Evolutionary conservation across 768 basidiomycete genomes (phyloP), one percentile per base, ranked within the genome.

Genomic region (Dacryopinax primogenitus): DNA sequence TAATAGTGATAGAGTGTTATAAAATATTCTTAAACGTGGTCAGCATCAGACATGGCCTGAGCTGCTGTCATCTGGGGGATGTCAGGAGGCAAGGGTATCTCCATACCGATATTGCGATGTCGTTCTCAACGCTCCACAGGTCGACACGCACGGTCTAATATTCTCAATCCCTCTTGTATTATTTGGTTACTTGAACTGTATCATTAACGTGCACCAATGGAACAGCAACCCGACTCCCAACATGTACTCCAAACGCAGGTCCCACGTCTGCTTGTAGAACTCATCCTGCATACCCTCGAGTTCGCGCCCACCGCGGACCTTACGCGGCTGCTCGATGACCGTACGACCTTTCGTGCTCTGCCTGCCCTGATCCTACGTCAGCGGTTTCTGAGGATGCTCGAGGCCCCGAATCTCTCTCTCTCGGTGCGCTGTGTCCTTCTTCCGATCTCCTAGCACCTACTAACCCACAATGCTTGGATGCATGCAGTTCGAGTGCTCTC

Each of bases 401-500:
- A 58, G 13, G 51, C 26, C 51, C 51, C 51, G 51, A 58, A 18
- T 9, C 15, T 58, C 4, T 26, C 51, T 21, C 51, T 58, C 30
- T 58, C 11, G 4, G 51, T 58, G 51, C 51, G 51, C 51, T 30
- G 9, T 13, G 13, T 21, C 26, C 51, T 32, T 3, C 23, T 30
- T 21, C 15, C 6, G 11, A 23, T 28, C 18, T 30, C 13, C 30
- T 28, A 6, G 26, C 9, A 13, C 13, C 9, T 4, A 21, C 51
- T 58, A 30, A 58, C 51, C 51, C n/a, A 9, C 51, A 32, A 30
- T 30, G 26, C n/a, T n/a, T n/a, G n/a, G n/a, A n/a, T n/a, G n/a
- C n/a, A 4, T 26, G 51, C 30, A 58, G 51, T 58, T 58, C 51
- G 51, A 58, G 51, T 58, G 51, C 51, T 58, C 51, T 18, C 51